Evolutionary conservation across 2,329 filamentous ascomycete species (phyloP).

Genomic region (Zasmidium citrigriseum): DNA sequence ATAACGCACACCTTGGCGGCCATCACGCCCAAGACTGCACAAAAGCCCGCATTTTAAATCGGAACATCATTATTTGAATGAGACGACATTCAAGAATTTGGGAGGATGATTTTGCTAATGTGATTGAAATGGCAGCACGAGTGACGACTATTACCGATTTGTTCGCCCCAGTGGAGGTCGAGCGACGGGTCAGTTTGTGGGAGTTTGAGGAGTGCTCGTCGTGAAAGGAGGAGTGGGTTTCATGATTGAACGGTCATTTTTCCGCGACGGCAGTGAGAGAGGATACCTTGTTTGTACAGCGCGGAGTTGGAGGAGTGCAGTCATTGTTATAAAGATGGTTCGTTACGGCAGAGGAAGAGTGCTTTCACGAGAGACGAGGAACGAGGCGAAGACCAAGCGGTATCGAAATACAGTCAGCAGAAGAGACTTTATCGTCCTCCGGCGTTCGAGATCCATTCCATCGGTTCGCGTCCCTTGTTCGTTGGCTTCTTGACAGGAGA

Average conservation of each 20-base stretch:
- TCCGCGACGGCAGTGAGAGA: neutral
- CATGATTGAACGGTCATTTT: neutral
- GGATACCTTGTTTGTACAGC: neutral
- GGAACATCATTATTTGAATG: neutral
- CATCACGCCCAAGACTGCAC: constrained; percentile 28
- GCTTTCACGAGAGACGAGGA: neutral
- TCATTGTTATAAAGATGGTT: neutral
- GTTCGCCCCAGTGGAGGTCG: neutral
- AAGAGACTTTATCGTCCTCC: neutral
- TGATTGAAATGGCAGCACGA: neutral
- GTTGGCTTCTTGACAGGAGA: neutral
- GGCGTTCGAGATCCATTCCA: neutral
- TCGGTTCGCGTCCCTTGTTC: neutral
- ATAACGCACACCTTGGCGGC: constrained; percentile 32
- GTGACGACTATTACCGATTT: neutral
- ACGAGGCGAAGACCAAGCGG: neutral
- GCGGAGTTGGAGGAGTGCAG: constrained; percentile 9
- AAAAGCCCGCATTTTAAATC: constrained; percentile 13
- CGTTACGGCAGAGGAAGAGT: neutral
- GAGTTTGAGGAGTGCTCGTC: neutral
- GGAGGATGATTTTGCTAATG: neutral
- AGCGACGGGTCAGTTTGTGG: neutral
- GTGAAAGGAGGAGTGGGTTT: neutral
- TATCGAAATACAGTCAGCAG: neutral
- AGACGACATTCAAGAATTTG: neutral